A percentile compares a stretch with the other conserved stretches of the same genome.
phyloP scores from a whole-genome alignment of 768 basidiomycete species.

The Calocera cornea region DNA sequence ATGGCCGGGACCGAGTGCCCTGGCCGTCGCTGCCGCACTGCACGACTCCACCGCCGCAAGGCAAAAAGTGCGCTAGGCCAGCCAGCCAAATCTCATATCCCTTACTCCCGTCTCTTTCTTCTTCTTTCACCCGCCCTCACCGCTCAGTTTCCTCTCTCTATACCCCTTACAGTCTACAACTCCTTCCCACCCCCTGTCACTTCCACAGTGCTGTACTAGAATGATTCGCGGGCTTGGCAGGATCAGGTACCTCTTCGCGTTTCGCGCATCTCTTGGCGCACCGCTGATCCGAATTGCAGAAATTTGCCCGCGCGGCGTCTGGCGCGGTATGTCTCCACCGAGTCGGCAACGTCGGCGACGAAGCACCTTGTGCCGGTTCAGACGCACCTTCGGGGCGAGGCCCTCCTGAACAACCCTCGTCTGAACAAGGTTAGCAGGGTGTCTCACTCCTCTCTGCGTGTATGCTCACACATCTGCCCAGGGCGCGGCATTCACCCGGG shows the following conservation, averaged over 20 bases:
- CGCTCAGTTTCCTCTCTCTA: background rate
- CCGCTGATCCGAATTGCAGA: background rate
- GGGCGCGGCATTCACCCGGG: constrained; percentile 57
- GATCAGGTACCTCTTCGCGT: background rate
- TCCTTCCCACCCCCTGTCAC: background rate
- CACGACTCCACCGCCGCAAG: background rate
- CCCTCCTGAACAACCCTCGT: constrained; percentile 48
- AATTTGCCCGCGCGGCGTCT: background rate
- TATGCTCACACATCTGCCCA: constrained; percentile 10
- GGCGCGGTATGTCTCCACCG: background rate
- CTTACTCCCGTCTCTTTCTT: background rate
- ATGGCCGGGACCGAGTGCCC: background rate
- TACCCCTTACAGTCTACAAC: background rate
- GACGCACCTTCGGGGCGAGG: constrained; percentile 40
- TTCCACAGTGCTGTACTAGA: background rate
- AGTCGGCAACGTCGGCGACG: background rate
- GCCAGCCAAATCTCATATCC: background rate
- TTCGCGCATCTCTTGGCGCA: background rate
- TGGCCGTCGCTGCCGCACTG: background rate
- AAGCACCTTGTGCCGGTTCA: constrained; percentile 3
- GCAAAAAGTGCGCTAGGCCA: background rate
- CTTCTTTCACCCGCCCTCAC: background rate
- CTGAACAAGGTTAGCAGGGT: constrained; percentile 41
- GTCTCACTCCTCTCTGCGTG: background rate
- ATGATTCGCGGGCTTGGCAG: constrained; percentile 2